These are phyloP conservation scores for Geotrichum klebahnii DNA, from an alignment of 1,139 yeast species.

Conservation along the genomic window DNA sequence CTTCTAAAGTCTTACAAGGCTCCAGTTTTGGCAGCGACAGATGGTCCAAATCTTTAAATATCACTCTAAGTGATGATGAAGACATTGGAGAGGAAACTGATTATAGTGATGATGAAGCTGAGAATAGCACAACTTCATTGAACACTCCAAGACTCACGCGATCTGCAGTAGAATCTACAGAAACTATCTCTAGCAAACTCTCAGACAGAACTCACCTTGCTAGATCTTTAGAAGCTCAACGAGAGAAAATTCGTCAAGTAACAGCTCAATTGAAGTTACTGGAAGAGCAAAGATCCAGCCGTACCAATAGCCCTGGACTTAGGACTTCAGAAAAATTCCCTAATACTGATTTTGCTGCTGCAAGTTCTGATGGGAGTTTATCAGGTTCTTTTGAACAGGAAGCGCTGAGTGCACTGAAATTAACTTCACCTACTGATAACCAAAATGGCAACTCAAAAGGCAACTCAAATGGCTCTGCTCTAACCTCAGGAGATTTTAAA, in stretches of 20 bases:
- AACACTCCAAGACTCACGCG: conserved; percentile 4
- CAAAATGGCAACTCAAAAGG: neutral
- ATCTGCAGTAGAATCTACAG: neutral
- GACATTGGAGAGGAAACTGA: neutral
- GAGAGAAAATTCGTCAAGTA: conserved; percentile 13
- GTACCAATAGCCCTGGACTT: neutral
- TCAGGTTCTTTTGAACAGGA: neutral
- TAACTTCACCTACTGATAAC: no score
- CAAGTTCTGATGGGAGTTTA: neutral
- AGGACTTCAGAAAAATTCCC: neutral
- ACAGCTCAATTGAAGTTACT: conserved; percentile 6
- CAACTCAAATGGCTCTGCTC: neutral
- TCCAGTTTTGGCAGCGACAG: conserved; percentile 19
- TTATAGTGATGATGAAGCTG: neutral
- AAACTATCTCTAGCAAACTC: neutral
- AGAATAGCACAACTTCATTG: neutral
- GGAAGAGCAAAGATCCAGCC: conserved; percentile 4
- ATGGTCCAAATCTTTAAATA: conserved; percentile 16
- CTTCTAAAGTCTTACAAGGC: neutral
- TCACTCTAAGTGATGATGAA: conserved; percentile 11
- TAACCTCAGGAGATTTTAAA: neutral
- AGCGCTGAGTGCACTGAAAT: neutral
- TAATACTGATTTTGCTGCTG: neutral
- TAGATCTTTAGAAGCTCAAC: conserved; percentile 7
- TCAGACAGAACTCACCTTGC: neutral